These are phyloP conservation scores for Aspergillus sp. DNA, from an alignment of 2,329 filamentous ascomycete genomes.

Conservation along the genomic window DNA sequence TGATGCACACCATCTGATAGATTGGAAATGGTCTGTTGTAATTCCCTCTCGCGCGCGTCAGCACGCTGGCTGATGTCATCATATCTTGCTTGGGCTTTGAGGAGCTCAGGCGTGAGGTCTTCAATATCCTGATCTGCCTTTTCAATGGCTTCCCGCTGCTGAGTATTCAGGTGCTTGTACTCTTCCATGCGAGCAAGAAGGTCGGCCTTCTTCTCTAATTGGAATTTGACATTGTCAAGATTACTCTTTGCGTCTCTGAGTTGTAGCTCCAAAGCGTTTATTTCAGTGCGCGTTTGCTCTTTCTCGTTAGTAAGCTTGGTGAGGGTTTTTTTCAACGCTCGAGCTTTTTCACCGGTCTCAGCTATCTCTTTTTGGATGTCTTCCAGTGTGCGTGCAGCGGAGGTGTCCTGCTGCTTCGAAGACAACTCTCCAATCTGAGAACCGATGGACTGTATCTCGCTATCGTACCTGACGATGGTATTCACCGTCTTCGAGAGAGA, in stretches of 20 bases:
- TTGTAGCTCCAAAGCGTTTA: conserved; percentile 67
- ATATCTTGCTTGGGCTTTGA: conserved; percentile 64
- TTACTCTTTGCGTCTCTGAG: conserved; percentile 66
- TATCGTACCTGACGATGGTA: conserved; percentile 63
- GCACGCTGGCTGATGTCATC: conserved; percentile 69
- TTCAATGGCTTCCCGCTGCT: conserved; percentile 63
- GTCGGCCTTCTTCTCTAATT: conserved; percentile 72
- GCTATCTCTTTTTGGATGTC: conserved; percentile 75
- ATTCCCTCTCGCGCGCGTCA: conserved; percentile 61
- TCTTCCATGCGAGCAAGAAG: conserved; percentile 65
- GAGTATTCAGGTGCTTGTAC: conserved; percentile 57
- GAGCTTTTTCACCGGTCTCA: conserved; percentile 57
- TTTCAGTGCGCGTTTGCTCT: conserved; percentile 60
- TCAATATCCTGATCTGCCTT: conserved; percentile 65
- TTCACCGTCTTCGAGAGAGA: conserved; percentile 66
- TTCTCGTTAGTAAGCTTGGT: conserved; percentile 60
- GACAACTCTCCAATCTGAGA: conserved; percentile 66
- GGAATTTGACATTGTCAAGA: conserved; percentile 60
- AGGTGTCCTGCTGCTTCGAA: conserved; percentile 63
- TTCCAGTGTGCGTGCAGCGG: conserved; percentile 61
- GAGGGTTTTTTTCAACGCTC: conserved; percentile 55
- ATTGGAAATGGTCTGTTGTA: conserved; percentile 62
- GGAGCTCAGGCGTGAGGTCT: conserved; percentile 64
- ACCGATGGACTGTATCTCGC: conserved; percentile 64
- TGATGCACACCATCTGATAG: conserved; percentile 69